These are phyloP conservation scores for Zizania latifolia DNA, from an alignment of 176 grass and related monocot species.

Conservation along the genomic window DNA sequence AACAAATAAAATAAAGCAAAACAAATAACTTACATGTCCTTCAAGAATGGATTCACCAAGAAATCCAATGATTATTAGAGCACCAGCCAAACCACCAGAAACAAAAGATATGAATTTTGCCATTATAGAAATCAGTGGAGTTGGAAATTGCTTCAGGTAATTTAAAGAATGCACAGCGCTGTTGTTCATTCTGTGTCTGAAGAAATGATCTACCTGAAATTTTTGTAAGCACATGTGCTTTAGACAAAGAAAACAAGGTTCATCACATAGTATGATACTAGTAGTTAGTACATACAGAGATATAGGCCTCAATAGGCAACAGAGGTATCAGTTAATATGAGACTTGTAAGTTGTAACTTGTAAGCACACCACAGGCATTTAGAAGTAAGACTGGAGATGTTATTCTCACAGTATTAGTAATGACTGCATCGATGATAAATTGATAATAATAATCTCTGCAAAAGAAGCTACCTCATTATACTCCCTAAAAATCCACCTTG, in stretches of 20 bases:
- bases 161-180: conserved; percentile 77
- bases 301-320: neutral
- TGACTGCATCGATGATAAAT: neutral
- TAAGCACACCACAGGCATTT: neutral
- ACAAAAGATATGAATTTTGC: conserved; percentile 98
- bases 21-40: conserved; percentile 66
- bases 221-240: conserved; percentile 6
- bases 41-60: conserved; percentile 89
- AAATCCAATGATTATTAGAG: conserved; percentile 85
- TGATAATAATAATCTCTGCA: neutral
- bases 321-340: conserved; percentile 12
- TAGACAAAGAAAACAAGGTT: conserved; percentile 2
- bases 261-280: neutral
- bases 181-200: conserved; percentile 94
- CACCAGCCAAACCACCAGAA: conserved; percentile 92
- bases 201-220: conserved; percentile 92
- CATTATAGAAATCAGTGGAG: conserved; percentile 82
- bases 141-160: conserved; percentile 97
- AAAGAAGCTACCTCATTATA: conserved; percentile 81
- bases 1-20: neutral
- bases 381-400: neutral
- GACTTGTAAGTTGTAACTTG: neutral
- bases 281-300: too few relatives aligned
- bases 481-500: conserved; percentile 96
- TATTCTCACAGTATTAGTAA: neutral